Percentiles rank a stretch among this genome's conserved stretches.
Evolutionary conservation across 1,284 basidiomycete genomes (phyloP).

Genomic region (Cronartium quercuum): DNA sequence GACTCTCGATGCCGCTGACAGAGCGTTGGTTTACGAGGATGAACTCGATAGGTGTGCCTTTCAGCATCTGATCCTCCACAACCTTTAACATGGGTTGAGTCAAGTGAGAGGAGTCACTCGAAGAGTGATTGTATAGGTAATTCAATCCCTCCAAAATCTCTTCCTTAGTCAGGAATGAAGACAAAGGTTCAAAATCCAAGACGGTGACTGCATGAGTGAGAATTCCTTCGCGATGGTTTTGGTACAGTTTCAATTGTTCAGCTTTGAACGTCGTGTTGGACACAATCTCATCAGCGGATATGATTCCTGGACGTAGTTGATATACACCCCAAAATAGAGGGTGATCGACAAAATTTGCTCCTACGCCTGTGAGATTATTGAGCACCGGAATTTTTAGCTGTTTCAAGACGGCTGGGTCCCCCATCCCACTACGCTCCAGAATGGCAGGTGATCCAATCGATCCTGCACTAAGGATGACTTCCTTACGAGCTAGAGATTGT

Average conservation of each 20-base stretch:
- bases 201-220: conserved; percentile 9
- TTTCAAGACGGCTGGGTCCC: conserved; percentile 40
- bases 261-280: conserved; percentile 15
- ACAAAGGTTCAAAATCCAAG: conserved; percentile 21
- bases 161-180: not conserved
- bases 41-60: conserved; percentile 20
- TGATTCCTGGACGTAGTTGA: conserved; percentile 9
- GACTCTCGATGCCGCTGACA: conserved; percentile 5
- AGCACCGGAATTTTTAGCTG: conserved; percentile 38
- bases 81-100: not conserved
- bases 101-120: conserved; percentile 7
- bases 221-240: conserved; percentile 1
- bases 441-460: conserved; percentile 46
- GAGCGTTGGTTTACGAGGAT: conserved; percentile 5
- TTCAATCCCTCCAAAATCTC: conserved; percentile 23
- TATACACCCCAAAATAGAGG: not conserved
- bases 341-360: conserved; percentile 43
- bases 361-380: conserved; percentile 42
- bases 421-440: conserved; percentile 45
- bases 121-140: conserved; percentile 4
- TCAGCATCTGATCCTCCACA: conserved; percentile 1
- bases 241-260: conserved; percentile 13
- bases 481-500: conserved; percentile 40
- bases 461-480: conserved; percentile 44
- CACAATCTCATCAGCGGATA: conserved; percentile 24